phyloP scores from a whole-genome alignment of 495 filamentous ascomycete genomes.

The Hypoxylon cercidicola region DNA sequence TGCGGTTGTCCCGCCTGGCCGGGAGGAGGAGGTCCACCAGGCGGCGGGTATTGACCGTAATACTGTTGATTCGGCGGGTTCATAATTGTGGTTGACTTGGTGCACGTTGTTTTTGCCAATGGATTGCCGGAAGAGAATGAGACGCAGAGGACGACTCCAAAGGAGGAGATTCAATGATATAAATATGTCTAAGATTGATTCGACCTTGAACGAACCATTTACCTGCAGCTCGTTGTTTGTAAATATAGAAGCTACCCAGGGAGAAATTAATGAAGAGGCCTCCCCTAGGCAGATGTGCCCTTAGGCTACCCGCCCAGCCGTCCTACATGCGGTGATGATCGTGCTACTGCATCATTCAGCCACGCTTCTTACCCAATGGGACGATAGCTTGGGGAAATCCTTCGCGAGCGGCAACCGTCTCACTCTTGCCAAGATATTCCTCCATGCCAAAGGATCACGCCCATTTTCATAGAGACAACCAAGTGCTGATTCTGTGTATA shows the following conservation, averaged over 20 bases:
- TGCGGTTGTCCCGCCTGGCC: slow-evolving; percentile 19
- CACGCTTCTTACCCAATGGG: slow-evolving; percentile 24
- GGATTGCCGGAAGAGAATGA: no score
- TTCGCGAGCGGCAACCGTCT: slow-evolving; percentile 9
- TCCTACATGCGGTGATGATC: not conserved
- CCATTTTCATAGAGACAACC: slow-evolving; percentile 4
- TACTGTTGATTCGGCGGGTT: slow-evolving; percentile 21
- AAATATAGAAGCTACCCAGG: no score
- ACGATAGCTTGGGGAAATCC: slow-evolving; percentile 17
- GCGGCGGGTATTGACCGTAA: slow-evolving; percentile 16
- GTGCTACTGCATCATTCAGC: slow-evolving; percentile 24
- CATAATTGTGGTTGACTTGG: slow-evolving; percentile 1
- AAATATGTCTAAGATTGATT: no score
- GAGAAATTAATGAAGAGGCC: no score
- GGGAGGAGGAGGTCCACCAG: slow-evolving; percentile 13
- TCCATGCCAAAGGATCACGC: not conserved
- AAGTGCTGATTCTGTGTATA: no score
- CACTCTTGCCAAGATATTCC: slow-evolving; percentile 15
- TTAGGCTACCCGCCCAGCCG: not conserved
- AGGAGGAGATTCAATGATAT: no score
- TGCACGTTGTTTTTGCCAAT: no score
- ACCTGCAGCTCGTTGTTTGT: no score
- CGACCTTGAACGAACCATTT: no score
- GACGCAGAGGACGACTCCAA: no score
- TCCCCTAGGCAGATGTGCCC: no score